phyloP scores from a whole-genome alignment of 2,329 filamentous ascomycete genomes.

The Talaromyces islandicus region DNA sequence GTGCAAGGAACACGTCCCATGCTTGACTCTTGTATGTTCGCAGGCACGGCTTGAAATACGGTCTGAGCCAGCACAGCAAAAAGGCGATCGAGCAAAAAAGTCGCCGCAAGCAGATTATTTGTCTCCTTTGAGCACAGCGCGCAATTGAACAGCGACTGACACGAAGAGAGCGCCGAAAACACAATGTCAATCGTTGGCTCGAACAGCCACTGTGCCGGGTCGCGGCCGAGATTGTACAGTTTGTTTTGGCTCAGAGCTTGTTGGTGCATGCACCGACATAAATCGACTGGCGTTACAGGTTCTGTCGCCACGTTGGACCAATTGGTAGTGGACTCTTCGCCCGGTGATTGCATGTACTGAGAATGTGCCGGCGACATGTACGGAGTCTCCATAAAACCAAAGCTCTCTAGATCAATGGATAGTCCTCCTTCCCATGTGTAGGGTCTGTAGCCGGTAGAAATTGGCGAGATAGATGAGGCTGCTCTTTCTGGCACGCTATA shows the following conservation, averaged over 20 bases:
- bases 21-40: neutral
- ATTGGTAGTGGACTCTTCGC: slow-evolving; percentile 15
- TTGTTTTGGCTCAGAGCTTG: slow-evolving; percentile 25
- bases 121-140: slow-evolving; percentile 24
- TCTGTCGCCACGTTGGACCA: slow-evolving; percentile 13
- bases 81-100: slow-evolving; percentile 24
- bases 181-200: slow-evolving; percentile 28
- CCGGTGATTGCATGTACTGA: slow-evolving; percentile 23
- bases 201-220: slow-evolving; percentile 19
- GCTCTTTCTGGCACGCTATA: neutral
- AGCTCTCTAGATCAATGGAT: neutral
- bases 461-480: neutral
- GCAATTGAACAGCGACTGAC: slow-evolving; percentile 26
- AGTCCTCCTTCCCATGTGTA: neutral
- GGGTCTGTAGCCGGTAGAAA: neutral
- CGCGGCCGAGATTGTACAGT: slow-evolving; percentile 22
- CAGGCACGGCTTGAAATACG: slow-evolving; percentile 11
- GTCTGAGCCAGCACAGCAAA: slow-evolving; percentile 27
- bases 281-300: slow-evolving; percentile 6
- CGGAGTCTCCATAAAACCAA: neutral
- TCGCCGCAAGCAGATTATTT: slow-evolving; percentile 21
- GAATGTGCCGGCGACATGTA: slow-evolving; percentile 18
- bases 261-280: slow-evolving; percentile 23
- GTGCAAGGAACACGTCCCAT: neutral
- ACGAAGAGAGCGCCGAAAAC: slow-evolving; percentile 23